phyloP scores from a whole-genome alignment of 2,329 filamentous ascomycete genomes.

The Epichloe sylvatica region DNA sequence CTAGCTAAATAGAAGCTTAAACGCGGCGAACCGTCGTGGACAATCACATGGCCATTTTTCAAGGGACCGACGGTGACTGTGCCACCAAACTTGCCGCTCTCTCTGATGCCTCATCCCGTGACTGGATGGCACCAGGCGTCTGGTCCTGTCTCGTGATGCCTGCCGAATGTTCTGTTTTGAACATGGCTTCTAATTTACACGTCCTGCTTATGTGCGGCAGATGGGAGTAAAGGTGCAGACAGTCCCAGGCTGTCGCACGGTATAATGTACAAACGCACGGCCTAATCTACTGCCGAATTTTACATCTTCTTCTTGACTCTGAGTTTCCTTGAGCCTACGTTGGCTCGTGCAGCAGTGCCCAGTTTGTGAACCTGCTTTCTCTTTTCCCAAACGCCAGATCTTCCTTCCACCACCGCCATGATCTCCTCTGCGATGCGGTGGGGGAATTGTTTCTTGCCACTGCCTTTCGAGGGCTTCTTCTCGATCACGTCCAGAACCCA shows the following conservation, averaged over 20 bases:
- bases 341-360: slow-evolving; percentile 64
- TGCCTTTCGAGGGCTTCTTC: slow-evolving; percentile 61
- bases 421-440: slow-evolving; percentile 74
- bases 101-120: no score
- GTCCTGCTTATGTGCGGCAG: background rate
- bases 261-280: background rate
- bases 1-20: slow-evolving; percentile 9
- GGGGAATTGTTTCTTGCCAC: slow-evolving; percentile 55
- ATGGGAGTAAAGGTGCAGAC: background rate
- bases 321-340: slow-evolving; percentile 35
- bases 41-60: slow-evolving; percentile 6
- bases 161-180: background rate
- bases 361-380: slow-evolving; percentile 65
- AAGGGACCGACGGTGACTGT: no score
- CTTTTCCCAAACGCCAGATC: slow-evolving; percentile 72
- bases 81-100: no score
- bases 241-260: background rate
- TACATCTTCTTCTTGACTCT: slow-evolving; percentile 23
- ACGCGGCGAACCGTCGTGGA: background rate
- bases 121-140: no score
- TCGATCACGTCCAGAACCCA: slow-evolving; percentile 83
- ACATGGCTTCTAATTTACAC: background rate
- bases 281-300: background rate
- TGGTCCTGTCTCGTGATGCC: no score
- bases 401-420: slow-evolving; percentile 74